Percentiles rank a stretch among this genome's conserved stretches.
These are phyloP conservation scores for Mucor racemosus DNA, from an alignment of 371 early-diverging fungal species.

Conservation along the genomic window DNA sequence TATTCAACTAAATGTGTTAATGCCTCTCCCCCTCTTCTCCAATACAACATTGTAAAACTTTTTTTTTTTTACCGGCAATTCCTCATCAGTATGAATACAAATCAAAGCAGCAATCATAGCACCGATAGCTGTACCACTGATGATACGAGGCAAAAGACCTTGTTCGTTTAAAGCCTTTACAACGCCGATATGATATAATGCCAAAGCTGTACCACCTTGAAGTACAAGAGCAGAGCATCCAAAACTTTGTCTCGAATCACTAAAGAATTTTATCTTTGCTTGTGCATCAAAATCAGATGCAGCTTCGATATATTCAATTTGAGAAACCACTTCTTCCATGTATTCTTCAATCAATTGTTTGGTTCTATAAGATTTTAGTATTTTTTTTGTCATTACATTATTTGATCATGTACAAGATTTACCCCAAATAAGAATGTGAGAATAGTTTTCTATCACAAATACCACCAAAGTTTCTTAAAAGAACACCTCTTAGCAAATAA, in stretches of 20 bases:
- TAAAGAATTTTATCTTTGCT: constrained; percentile 70
- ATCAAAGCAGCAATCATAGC: constrained; percentile 76
- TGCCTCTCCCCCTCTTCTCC: neutral
- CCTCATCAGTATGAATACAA: constrained; percentile 73
- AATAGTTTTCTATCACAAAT: constrained; percentile 70
- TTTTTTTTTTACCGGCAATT: constrained; percentile 58
- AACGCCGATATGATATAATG: constrained; percentile 76
- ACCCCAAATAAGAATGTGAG: constrained; percentile 62
- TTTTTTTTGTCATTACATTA: neutral
- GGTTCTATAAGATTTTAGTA: constrained; percentile 45
- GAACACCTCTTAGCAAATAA: constrained; percentile 64
- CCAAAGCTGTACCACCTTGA: constrained; percentile 71
- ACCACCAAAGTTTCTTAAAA: constrained; percentile 76
- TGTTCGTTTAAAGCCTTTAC: constrained; percentile 72
- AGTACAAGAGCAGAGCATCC: constrained; percentile 75
- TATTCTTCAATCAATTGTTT: constrained; percentile 76
- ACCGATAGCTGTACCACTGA: constrained; percentile 75
- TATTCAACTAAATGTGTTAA: neutral
- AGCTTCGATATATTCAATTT: constrained; percentile 63
- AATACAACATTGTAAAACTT: too few species aligned
- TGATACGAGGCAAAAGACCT: constrained; percentile 70
- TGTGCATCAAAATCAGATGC: constrained; percentile 54
- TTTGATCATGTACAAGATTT: neutral
- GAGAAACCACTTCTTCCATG: constrained; percentile 64
- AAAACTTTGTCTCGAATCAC: constrained; percentile 69